Evolutionary conservation across 495 filamentous ascomycete species (phyloP).

Genomic region (Penicillium waksmanii): DNA sequence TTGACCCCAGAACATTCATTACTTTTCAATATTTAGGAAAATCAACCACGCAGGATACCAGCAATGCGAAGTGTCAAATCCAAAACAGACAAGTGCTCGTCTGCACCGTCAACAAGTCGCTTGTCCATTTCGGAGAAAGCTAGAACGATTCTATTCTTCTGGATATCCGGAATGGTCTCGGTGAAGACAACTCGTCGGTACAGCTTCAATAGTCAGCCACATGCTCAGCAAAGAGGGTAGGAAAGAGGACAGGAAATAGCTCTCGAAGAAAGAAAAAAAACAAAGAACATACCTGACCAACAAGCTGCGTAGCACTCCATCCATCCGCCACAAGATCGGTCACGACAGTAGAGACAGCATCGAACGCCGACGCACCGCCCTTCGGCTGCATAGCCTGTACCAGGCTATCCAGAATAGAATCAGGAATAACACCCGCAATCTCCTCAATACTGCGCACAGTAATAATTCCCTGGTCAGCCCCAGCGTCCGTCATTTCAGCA

Average conservation of each 20-base stretch:
- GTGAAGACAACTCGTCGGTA: constrained; percentile 84
- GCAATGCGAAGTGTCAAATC: constrained; percentile 83
- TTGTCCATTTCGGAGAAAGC: constrained; percentile 94
- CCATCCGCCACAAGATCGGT: constrained; percentile 94
- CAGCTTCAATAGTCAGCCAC: constrained; percentile 54
- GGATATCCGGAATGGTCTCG: constrained; percentile 75
- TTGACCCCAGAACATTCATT: not conserved
- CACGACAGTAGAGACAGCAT: constrained; percentile 73
- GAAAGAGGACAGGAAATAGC: too few species aligned
- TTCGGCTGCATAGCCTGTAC: constrained; percentile 77
- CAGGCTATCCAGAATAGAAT: constrained; percentile 67
- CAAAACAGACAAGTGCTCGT: constrained; percentile 89
- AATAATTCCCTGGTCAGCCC: constrained; percentile 44
- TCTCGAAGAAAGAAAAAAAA: not conserved
- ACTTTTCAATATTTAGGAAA: not conserved
- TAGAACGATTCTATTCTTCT: constrained; percentile 89
- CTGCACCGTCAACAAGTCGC: constrained; percentile 92
- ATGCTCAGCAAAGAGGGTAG: not conserved
- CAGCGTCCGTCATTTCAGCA: constrained; percentile 53
- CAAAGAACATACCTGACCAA: constrained; percentile 64
- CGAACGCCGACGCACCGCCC: constrained; percentile 65
- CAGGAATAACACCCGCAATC: constrained; percentile 93
- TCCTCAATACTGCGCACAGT: constrained; percentile 85
- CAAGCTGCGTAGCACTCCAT: constrained; percentile 93
- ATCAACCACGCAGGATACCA: constrained; percentile 62